Evolutionary conservation across 768 basidiomycete species (phyloP).

Genomic region (Tulasnella sp.): DNA sequence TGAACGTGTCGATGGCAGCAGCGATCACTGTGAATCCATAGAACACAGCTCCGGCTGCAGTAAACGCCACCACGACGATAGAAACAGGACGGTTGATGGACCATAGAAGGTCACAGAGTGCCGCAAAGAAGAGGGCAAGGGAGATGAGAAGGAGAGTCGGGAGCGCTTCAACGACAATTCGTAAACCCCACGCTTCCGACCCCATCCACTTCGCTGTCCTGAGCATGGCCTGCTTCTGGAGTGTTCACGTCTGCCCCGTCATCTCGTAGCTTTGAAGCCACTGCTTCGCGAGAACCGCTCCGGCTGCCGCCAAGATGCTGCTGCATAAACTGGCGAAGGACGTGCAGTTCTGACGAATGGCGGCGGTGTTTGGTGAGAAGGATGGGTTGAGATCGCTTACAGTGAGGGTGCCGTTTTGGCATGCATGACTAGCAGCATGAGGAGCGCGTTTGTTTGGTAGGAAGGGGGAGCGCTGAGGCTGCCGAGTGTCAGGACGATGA

Average conservation of each 20-base stretch:
- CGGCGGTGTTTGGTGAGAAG: neutral
- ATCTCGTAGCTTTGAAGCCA: neutral
- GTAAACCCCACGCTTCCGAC: neutral
- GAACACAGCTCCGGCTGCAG: neutral
- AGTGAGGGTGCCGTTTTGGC: neutral
- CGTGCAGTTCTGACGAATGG: neutral
- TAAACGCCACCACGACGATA: neutral
- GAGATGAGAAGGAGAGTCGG: conserved; percentile 2
- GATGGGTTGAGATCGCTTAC: neutral
- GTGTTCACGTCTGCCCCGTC: neutral
- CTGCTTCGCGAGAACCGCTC: neutral
- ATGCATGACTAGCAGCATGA: neutral
- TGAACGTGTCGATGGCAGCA: neutral
- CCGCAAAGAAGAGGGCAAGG: neutral
- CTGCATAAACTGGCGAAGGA: neutral
- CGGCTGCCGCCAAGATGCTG: neutral
- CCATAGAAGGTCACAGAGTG: neutral
- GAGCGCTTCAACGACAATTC: neutral
- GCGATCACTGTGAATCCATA: neutral
- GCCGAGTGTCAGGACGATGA: neutral
- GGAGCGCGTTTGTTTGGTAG: neutral
- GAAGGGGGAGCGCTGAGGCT: neutral
- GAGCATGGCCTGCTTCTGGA: neutral
- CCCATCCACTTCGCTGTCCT: neutral
- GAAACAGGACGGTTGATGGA: neutral